A percentile compares a stretch with the other conserved stretches of the same genome.
phyloP scores from a whole-genome alignment of 2,329 filamentous ascomycete species.

The Niveomyces coronatus region DNA sequence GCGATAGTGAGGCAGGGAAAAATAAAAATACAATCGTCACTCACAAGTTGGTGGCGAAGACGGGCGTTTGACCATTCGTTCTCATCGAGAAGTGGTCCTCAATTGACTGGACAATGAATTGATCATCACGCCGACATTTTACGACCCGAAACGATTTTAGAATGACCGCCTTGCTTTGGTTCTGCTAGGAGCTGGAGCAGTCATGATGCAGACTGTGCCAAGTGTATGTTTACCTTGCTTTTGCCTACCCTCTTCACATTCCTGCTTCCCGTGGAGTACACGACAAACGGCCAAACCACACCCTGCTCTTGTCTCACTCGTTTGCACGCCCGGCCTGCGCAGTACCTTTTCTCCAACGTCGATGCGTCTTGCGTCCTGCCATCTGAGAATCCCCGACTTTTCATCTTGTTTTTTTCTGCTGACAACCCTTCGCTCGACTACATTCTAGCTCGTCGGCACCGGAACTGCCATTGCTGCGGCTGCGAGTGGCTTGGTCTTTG shows the following conservation, averaged over 20 bases:
- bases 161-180: slow-evolving; percentile 26
- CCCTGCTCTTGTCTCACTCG: no score
- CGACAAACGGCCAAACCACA: no score
- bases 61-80: neutral
- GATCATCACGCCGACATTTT: slow-evolving; percentile 3
- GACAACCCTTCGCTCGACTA: neutral
- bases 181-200: slow-evolving; percentile 26
- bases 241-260: neutral
- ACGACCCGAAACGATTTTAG: slow-evolving; percentile 15
- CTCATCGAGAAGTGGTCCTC: neutral
- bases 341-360: no score
- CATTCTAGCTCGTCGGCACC: slow-evolving; percentile 46
- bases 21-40: neutral
- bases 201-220: slow-evolving; percentile 45
- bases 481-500: slow-evolving; percentile 48
- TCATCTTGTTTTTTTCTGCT: slow-evolving; percentile 2
- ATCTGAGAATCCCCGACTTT: neutral
- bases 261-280: no score
- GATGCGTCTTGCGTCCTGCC: no score
- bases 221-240: slow-evolving; percentile 29
- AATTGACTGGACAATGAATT: slow-evolving; percentile 6
- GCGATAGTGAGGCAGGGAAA: neutral
- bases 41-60: no score
- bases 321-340: no score
- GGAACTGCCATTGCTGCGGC: slow-evolving; percentile 52